Conservation (phyloP, 2,329 filamentous ascomycete species). For the Harringtonia aguacate region DNA sequence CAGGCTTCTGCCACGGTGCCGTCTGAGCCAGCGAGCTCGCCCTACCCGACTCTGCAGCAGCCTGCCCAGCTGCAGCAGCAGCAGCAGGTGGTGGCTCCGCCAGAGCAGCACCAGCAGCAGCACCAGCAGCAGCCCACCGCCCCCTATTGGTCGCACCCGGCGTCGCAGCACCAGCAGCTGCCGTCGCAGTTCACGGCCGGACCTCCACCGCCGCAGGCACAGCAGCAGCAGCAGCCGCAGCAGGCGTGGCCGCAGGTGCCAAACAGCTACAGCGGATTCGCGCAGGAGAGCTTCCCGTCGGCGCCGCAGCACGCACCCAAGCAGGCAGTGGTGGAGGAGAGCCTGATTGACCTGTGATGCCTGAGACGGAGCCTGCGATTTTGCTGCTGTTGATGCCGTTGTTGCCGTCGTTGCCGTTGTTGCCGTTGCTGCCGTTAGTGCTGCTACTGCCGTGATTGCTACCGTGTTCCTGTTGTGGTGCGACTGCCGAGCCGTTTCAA, state of each 20-base stretch:
- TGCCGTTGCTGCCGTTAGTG: too few relatives aligned
- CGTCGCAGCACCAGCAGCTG: slow-evolving; percentile 27
- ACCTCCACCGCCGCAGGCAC: slow-evolving; percentile 29
- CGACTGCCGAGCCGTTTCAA: too few relatives aligned
- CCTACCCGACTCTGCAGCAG: slow-evolving; percentile 42
- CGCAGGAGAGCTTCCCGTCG: slow-evolving; percentile 53
- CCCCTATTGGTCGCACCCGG: slow-evolving; percentile 37
- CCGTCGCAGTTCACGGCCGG: slow-evolving; percentile 15
- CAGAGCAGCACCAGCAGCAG: slow-evolving; percentile 10
- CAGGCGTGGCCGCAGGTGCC: slow-evolving; percentile 19
- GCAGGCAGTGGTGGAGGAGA: slow-evolving; percentile 58
- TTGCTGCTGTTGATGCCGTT: neutral
- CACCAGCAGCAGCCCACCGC: slow-evolving; percentile 14
- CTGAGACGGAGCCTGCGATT: neutral
- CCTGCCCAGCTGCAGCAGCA: slow-evolving; percentile 21
- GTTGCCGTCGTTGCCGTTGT: neutral
- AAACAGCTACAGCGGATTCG: slow-evolving; percentile 35
- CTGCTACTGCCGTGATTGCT: too few relatives aligned
- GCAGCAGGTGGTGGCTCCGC: slow-evolving; percentile 11
- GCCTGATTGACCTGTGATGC: slow-evolving; percentile 57
- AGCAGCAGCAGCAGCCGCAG: slow-evolving; percentile 6
- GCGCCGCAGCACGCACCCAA: slow-evolving; percentile 52
- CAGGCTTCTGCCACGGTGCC: slow-evolving; percentile 27
- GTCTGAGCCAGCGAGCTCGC: slow-evolving; percentile 33
- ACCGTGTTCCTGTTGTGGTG: too few relatives aligned